Percentiles rank a stretch among this genome's conserved stretches.
phyloP scores from a whole-genome alignment of 768 basidiomycete genomes.

The Inosperma sp. region DNA sequence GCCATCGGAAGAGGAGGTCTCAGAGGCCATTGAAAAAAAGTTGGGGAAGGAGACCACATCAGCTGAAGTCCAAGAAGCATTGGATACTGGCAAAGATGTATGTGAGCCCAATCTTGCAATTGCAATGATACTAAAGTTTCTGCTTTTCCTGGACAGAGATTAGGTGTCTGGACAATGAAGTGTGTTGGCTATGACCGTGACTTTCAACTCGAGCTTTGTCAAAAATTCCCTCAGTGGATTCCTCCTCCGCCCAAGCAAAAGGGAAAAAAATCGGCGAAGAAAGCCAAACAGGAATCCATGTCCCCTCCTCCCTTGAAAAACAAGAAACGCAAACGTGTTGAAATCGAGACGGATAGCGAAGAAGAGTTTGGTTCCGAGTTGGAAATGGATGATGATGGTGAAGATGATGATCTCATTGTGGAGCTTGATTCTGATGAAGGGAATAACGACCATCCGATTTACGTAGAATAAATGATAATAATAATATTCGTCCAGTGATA shows the following conservation, averaged over 20 bases:
- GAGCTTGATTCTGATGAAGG: neutral
- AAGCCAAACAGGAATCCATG: too few species aligned
- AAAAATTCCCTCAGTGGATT: constrained; percentile 19
- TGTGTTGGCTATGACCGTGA: constrained; percentile 38
- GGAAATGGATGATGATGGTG: neutral
- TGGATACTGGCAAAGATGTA: constrained; percentile 31
- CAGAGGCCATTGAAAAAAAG: constrained; percentile 5
- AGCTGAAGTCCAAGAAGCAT: constrained; percentile 27
- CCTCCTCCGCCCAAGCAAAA: constrained; percentile 1
- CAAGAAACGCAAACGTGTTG: neutral
- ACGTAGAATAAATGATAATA: too few species aligned
- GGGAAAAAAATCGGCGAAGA: neutral
- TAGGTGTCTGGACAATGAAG: constrained; percentile 37
- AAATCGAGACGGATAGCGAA: neutral
- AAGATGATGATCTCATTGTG: neutral
- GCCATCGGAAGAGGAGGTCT: constrained; percentile 24
- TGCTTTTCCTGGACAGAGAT: constrained; percentile 17
- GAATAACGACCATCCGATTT: too few species aligned
- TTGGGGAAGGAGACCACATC: constrained; percentile 16
- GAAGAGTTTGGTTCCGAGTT: neutral
- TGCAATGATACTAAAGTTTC: neutral
- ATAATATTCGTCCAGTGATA: too few species aligned
- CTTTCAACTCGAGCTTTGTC: constrained; percentile 31
- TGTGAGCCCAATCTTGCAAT: neutral
- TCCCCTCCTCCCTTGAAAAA: too few species aligned